Evolutionary conservation across 1,284 basidiomycete genomes (phyloP), one percentile per base, ranked within the genome.

Genomic region (Trametes polyzona): DNA sequence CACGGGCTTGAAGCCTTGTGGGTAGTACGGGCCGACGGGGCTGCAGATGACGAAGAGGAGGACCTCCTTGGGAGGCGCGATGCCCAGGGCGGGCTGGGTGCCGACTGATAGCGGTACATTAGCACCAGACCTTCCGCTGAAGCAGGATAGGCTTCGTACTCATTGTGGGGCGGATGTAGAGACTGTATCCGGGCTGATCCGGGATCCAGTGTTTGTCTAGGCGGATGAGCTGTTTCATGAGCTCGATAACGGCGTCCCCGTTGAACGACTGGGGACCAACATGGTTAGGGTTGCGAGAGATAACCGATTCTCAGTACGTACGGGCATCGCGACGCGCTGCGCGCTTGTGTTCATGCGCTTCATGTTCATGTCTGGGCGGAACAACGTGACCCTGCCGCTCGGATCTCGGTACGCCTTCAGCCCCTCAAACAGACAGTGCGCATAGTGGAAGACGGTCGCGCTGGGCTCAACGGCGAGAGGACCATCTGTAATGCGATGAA

Each of bases 331-430:
- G 57, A 94, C 77, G 33, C 90, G 81, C 51, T 72, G 52, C 12
- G 93, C 93, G 63, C 89, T 93, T 33, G 64, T 81, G 74, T 93
- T 93, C 92, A 95, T 92, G 33, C 93, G 85, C 72, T 86, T 86
- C 96, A 99, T 98, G 79, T 99, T 99, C 90, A 96, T 96, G 72
- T 99, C 95, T 1, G 97, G 97, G 49, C 97, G 81, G 83, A 99
- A 99, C 59, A 99, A 76, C 12, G 93, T 87, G 12, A 97, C 84
- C 48, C 83, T 86, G 21, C 92, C 95, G 44, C 88, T 78, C 48
- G 84, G 76, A 64, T 92, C 88, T 55, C 89, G 82, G 78, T 98
- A 99, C 0, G 96, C 96, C 73, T 99, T 99, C 83, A 98, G 86
- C 23, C 96, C 96, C 72, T 99, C 96, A 68, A 99, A 99, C 52